Evolutionary conservation across 106 monocot genomes (phyloP), one percentile per base, ranked within the genome.

Genomic region (Acorus calamus): DNA sequence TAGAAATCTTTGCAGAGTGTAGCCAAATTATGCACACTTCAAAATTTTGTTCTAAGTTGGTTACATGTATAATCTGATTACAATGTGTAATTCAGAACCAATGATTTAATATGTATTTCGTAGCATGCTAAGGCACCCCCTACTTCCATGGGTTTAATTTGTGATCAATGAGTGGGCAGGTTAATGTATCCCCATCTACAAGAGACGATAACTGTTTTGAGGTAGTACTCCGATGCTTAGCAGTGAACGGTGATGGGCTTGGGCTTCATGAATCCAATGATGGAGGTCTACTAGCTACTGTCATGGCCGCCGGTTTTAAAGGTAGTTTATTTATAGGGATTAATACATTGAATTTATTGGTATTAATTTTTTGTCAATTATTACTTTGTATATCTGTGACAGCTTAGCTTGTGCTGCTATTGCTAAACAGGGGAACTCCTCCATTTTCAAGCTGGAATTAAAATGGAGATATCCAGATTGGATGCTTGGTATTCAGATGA

Each of bases 291-390:
- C 91, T 98, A 71, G 92, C 98, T 44, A 64, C 69, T 59, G 70
- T 86, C 58, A 79, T 98, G 61, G 80, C 92, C 41, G 78, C 87
- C 71, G 98, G 91, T 44, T 98, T 98, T 66, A 98, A 98, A 88
- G 96, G 96, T 86, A 77, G 3, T 14, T 9, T 8, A 4, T 58
- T 41, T 8, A 28, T 28, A 28, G 28, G 28, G 28, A 28, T 28
- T 28, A 28, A 28, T 28, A 28, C 28, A 28, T 28, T 28, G 28
- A 28, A 0, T 50, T 56, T 2, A 57, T 3, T 68, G 47, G 4
- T 44, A 60, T 3, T 45, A 6, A 60, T 50, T 54, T 54, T 28
- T 28, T 28, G 28, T 28, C 28, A 28, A 28, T 28, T 28, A 28
- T 28, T 28, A 28, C 28, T 28, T 28, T 28, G 28, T 28, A 28